Conservation (phyloP, 1,284 basidiomycete genomes). For the Thelephora terrestris region DNA sequence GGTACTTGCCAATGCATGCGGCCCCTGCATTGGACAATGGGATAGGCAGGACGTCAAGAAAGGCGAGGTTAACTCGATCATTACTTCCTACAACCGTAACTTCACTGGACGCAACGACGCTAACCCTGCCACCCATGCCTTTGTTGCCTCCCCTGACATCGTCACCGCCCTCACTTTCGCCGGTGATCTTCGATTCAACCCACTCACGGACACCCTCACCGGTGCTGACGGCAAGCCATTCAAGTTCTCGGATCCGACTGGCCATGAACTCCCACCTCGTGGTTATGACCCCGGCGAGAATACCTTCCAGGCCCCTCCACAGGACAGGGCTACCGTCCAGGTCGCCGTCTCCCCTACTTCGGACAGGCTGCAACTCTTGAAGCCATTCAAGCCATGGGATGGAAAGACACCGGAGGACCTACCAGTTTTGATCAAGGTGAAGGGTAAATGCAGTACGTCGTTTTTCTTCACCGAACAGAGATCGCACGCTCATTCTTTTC, state of each 20-base stretch:
- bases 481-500: conserved; percentile 3
- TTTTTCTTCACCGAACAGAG: neutral
- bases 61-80: conserved; percentile 95
- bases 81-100: conserved; percentile 99
- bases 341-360: conserved; percentile 86
- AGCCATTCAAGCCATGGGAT: conserved; percentile 90
- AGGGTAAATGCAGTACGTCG: conserved; percentile 92
- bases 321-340: conserved; percentile 72
- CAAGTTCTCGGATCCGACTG: conserved; percentile 89
- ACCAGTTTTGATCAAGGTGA: conserved; percentile 94
- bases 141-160: conserved; percentile 96
- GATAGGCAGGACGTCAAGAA: conserved; percentile 95
- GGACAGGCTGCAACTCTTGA: conserved; percentile 91
- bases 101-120: conserved; percentile 99
- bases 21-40: conserved; percentile 99
- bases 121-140: conserved; percentile 98
- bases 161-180: conserved; percentile 98
- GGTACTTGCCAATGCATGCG: conserved; percentile 97
- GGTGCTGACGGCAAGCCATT: conserved; percentile 94
- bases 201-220: conserved; percentile 82
- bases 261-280: conserved; percentile 86
- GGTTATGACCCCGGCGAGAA: conserved; percentile 97
- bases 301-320: conserved; percentile 94
- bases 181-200: conserved; percentile 94
- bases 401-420: conserved; percentile 86